Evolutionary conservation across 2,329 filamentous ascomycete genomes (phyloP), one percentile per base, ranked within the genome.

Genomic region (Aaosphaeria arxii): DNA sequence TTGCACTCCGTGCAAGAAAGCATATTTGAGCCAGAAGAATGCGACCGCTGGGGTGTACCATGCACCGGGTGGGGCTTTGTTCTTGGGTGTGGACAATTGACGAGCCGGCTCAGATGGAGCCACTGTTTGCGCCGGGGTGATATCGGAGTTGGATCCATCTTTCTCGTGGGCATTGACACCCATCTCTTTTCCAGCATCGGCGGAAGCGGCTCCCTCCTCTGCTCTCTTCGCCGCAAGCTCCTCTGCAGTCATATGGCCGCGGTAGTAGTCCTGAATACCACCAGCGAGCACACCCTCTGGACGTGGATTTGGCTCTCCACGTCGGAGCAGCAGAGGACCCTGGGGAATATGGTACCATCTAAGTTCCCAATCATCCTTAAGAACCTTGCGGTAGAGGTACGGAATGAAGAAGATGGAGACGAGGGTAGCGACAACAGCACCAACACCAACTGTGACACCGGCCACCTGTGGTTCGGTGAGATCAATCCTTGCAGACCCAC

Each of bases 331-430:
- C 0, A 83, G 63, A 29, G 78, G 81, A 0, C 82, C 82, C 11
- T 75, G 64, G 50, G 76, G 55, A 47, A 84, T 70, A 51, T 84
- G 74, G 62, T 74, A 84, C 64, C 74, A 67, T 53, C 76, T 77
- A 50, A 87, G 70, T 58, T 81, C 68, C 79, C 82, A 79, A 69
- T 87, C 82, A 54, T 85, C 75, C 67, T 77, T 69, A 66, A 86
- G 68, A 55, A 87, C 73, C 40, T 78, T 73, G 47, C 79, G 75
- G 63, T 84, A 78, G 49, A 85, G 61, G 72, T 78, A 85, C 3
- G 82, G 82, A 13, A 84, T 72, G 50, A 85, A 76, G 66, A 83
- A 83, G 50, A 79, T 48, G 46, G 61, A 62, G 49, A 81, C 66
- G 9, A 85, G 57, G 4, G 78, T 53, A n/a, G 70, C 75, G 48